Conservation (phyloP, 257 asterid genomes). For the Solanum ossicruentum region DNA sequence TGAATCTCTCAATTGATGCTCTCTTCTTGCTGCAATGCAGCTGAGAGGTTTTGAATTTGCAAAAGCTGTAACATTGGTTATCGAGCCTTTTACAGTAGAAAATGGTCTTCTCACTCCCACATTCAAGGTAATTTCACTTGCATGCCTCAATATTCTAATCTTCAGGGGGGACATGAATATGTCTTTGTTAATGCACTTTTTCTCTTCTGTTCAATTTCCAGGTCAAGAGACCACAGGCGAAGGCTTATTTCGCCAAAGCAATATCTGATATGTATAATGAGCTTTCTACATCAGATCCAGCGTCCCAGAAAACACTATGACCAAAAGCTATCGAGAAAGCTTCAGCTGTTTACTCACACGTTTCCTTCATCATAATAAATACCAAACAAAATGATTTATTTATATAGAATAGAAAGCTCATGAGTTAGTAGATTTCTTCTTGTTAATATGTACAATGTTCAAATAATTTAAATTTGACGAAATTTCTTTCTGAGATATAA, state of each 20-base stretch:
- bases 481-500: not conserved
- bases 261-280: constrained; percentile 58
- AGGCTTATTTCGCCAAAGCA: constrained; percentile 65
- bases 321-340: not conserved
- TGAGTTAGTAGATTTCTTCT: not conserved
- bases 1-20: not conserved
- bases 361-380: not conserved
- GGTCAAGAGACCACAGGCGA: constrained; percentile 88
- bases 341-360: not conserved
- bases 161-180: not conserved
- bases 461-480: not conserved
- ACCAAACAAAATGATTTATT: not conserved
- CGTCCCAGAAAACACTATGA: not conserved
- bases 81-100: constrained; percentile 81
- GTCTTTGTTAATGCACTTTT: not conserved
- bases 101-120: constrained; percentile 88
- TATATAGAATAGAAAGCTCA: not conserved
- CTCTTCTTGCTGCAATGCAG: constrained; percentile 21
- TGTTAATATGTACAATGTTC: not conserved
- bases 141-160: not conserved
- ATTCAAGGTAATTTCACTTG: constrained; percentile 47
- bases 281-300: constrained; percentile 54
- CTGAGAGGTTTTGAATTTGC: constrained; percentile 85
- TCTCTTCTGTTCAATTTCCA: constrained; percentile 10
- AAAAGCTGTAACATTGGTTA: constrained; percentile 64